Evolutionary conservation across 352 stramenopile species (phyloP).

Genomic region (Phytophthora brassicae): DNA sequence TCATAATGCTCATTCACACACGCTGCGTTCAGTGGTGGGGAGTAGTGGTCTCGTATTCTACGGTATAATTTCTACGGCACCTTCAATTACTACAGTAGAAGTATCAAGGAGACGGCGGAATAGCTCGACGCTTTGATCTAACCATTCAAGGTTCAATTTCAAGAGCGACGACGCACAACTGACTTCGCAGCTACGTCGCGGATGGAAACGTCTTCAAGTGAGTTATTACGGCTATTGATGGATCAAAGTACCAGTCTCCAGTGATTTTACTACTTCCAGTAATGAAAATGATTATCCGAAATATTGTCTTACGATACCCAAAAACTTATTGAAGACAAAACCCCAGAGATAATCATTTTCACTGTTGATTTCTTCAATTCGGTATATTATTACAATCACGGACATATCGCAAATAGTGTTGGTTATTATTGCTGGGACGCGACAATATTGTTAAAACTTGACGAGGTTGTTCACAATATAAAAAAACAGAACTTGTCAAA

Average conservation of each 20-base stretch:
- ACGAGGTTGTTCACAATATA: too few species aligned
- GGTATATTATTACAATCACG: too few species aligned
- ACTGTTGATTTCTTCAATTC: constrained; percentile 50
- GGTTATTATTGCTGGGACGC: too few species aligned
- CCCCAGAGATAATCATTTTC: constrained; percentile 44
- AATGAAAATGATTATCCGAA: constrained; percentile 20
- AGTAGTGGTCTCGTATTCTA: too few species aligned
- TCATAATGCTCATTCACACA: too few species aligned
- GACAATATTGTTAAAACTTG: too few species aligned
- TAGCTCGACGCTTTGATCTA: too few species aligned
- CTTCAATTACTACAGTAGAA: too few species aligned
- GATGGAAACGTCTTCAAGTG: not conserved
- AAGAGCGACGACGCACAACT: not conserved
- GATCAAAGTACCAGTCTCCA: not conserved
- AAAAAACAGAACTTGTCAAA: not conserved
- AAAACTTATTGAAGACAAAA: constrained; percentile 24
- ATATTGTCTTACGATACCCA: constrained; percentile 20
- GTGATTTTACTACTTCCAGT: not conserved
- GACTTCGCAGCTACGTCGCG: constrained; percentile 4
- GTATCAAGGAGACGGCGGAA: too few species aligned
- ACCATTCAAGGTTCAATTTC: not conserved
- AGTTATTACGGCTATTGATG: not conserved
- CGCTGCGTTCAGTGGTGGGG: too few species aligned
- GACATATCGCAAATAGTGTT: too few species aligned
- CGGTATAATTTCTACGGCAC: too few species aligned